phyloP scores from a whole-genome alignment of 2,329 filamentous ascomycete species.

The Fusarium tricinctum region DNA sequence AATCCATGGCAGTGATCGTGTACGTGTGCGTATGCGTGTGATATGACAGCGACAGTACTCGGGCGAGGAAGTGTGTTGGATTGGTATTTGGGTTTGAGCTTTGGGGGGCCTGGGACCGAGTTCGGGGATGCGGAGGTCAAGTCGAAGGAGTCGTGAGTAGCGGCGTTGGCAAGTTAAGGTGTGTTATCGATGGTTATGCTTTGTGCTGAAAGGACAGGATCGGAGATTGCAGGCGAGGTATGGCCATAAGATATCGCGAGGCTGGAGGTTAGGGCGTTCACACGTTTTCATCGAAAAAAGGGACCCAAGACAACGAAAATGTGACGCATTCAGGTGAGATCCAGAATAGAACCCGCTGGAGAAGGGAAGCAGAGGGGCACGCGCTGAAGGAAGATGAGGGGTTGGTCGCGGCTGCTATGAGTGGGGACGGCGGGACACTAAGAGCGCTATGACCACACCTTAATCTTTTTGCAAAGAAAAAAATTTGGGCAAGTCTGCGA shows the following conservation, averaged over 20 bases:
- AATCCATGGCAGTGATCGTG: conserved; percentile 66
- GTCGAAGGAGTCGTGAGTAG: conserved; percentile 17
- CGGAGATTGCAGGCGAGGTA: neutral
- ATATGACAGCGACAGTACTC: neutral
- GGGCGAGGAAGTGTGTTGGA: neutral
- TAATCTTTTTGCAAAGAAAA: conserved; percentile 50
- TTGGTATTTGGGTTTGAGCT: neutral
- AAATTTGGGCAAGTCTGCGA: conserved; percentile 52
- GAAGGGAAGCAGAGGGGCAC: conserved; percentile 31
- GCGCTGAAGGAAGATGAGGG: conserved; percentile 28
- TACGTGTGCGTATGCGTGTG: neutral
- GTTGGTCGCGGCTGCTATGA: conserved; percentile 32
- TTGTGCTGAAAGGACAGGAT: conserved; percentile 15
- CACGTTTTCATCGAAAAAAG: conserved; percentile 5
- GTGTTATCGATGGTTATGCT: conserved; percentile 1
- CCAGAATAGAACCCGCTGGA: conserved; percentile 30
- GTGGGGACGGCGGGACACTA: conserved; percentile 52
- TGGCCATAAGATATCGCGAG: neutral
- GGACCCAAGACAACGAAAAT: conserved; percentile 24
- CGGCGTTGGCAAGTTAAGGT: conserved; percentile 5
- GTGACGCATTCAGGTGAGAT: conserved; percentile 39
- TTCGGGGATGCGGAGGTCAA: conserved; percentile 39
- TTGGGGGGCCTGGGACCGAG: conserved; percentile 1
- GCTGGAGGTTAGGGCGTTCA: conserved; percentile 11
- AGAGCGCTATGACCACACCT: conserved; percentile 54